Conservation (phyloP, 495 filamentous ascomycete species). For the Arthonia radiata region DNA sequence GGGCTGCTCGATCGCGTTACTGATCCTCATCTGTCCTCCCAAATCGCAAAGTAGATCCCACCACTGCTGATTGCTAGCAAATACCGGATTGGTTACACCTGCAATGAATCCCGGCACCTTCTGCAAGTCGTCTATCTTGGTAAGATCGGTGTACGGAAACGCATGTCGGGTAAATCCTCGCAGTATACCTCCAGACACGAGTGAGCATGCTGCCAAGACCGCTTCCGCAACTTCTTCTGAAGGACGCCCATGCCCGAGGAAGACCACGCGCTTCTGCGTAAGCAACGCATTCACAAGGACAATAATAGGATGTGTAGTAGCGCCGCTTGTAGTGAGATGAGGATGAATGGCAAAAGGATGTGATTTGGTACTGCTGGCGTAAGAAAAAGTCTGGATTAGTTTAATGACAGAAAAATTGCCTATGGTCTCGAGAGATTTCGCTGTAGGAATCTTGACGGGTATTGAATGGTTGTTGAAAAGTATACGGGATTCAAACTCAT, state of each 20-base stretch:
- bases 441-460: slow-evolving; percentile 83
- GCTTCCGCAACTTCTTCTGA: slow-evolving; percentile 90
- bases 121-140: slow-evolving; percentile 88
- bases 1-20: slow-evolving; percentile 48
- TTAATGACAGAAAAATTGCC: slow-evolving; percentile 96
- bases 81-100: slow-evolving; percentile 90
- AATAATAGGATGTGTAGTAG: slow-evolving; percentile 53
- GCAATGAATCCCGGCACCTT: slow-evolving; percentile 95
- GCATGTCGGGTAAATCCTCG: slow-evolving; percentile 91
- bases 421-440: slow-evolving; percentile 82
- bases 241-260: slow-evolving; percentile 81
- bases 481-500: slow-evolving; percentile 88
- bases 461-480: slow-evolving; percentile 88
- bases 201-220: slow-evolving; percentile 74
- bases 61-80: slow-evolving; percentile 88
- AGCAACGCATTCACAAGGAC: slow-evolving; percentile 60
- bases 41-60: slow-evolving; percentile 96
- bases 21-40: slow-evolving; percentile 83
- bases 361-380: slow-evolving; percentile 52
- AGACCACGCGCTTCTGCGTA: slow-evolving; percentile 90
- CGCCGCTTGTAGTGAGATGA: slow-evolving; percentile 78
- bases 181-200: slow-evolving; percentile 85
- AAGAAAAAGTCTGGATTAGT: slow-evolving; percentile 79
- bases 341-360: slow-evolving; percentile 71
- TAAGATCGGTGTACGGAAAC: slow-evolving; percentile 94